Conservation (phyloP, 2,329 filamentous ascomycete species). For the Ophiocordyceps sinensis region DNA sequence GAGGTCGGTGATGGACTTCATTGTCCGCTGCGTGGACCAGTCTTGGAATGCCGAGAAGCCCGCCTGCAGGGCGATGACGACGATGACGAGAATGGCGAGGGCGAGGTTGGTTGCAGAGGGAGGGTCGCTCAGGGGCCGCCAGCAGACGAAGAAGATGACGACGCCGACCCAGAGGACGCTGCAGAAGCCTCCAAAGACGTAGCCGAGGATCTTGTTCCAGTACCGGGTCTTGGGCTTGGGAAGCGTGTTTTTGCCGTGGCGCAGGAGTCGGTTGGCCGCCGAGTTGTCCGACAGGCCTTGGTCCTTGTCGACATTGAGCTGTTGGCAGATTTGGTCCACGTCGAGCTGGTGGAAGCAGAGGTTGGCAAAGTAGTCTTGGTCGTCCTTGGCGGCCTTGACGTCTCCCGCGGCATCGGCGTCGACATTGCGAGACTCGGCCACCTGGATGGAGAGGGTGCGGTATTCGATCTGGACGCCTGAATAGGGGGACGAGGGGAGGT, state of each 20-base stretch:
- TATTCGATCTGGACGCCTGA: conserved; percentile 24
- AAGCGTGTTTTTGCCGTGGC: conserved; percentile 26
- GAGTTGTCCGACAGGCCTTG: conserved; percentile 20
- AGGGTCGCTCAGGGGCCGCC: conserved; percentile 29
- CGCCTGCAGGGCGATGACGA: conserved; percentile 31
- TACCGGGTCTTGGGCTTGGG: conserved; percentile 28
- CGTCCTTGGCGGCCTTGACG: conserved; percentile 12
- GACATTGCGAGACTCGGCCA: conserved; percentile 18
- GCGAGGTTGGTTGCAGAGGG: conserved; percentile 28
- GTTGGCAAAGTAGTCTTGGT: conserved; percentile 28
- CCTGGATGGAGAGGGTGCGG: conserved; percentile 25
- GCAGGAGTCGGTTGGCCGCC: conserved; percentile 18
- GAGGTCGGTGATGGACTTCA: conserved; percentile 31
- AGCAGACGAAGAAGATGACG: conserved; percentile 33
- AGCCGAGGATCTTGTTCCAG: conserved; percentile 22
- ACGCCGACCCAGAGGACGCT: conserved; percentile 31
- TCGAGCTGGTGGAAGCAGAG: conserved; percentile 23
- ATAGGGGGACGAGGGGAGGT: conserved; percentile 13
- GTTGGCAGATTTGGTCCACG: conserved; percentile 20
- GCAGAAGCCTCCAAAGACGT: conserved; percentile 32
- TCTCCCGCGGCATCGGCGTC: conserved; percentile 9
- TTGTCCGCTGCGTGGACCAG: conserved; percentile 29
- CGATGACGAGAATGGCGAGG: conserved; percentile 29
- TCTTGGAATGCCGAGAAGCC: conserved; percentile 31
- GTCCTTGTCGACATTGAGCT: conserved; percentile 20